phyloP scores from a whole-genome alignment of 179 eudicot genomes.

The Gypsophila paniculata region DNA sequence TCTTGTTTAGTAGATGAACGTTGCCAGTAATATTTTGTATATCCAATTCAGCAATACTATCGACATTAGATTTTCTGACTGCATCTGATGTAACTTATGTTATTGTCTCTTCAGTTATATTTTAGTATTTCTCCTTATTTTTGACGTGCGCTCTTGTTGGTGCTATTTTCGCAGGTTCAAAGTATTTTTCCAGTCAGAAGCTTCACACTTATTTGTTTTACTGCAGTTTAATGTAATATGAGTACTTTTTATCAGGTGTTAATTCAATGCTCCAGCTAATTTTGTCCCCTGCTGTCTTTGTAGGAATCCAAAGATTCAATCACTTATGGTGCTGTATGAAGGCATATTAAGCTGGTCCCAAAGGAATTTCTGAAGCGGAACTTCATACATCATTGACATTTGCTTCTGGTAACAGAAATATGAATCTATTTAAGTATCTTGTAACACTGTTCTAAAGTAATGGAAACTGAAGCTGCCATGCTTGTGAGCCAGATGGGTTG shows the following conservation, averaged over 20 bases:
- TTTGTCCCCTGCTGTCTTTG: conserved; percentile 16
- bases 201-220: conserved; percentile 23
- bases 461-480: background rate
- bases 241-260: background rate
- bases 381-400: background rate
- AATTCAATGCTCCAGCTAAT: background rate
- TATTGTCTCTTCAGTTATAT: background rate
- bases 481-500: background rate
- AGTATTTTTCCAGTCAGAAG: conserved; percentile 30
- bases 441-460: background rate
- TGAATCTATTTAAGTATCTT: conserved; percentile 4
- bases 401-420: background rate
- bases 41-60: too few relatives aligned
- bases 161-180: conserved; percentile 46
- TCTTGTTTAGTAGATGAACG: conserved; percentile 3
- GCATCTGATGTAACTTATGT: background rate
- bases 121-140: conserved; percentile 12
- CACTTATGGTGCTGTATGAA: background rate
- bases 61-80: background rate
- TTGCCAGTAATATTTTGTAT: background rate
- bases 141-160: conserved; percentile 34
- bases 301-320: conserved; percentile 16
- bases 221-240: background rate
- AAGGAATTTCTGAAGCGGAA: background rate
- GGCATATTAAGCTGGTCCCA: background rate